Percentiles rank a stretch among this genome's conserved stretches.
phyloP scores from a whole-genome alignment of 2,329 filamentous ascomycete genomes.

The Cytospora chrysosperma region DNA sequence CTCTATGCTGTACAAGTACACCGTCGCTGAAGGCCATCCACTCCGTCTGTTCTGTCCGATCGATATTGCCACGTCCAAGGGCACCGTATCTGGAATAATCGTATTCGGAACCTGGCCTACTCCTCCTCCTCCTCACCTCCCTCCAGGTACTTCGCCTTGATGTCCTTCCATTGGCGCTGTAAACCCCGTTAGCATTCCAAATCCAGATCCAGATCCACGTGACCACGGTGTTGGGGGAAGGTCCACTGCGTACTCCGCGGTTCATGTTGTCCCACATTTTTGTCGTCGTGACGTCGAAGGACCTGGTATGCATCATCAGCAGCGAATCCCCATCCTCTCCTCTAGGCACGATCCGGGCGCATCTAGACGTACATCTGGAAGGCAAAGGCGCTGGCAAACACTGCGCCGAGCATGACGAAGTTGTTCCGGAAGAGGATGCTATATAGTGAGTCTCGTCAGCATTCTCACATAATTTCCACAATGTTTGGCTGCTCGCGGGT shows the following conservation, averaged over 20 bases:
- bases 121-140: conserved; percentile 65
- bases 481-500: not conserved
- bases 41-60: not conserved
- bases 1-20: conserved; percentile 24
- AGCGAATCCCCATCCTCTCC: not conserved
- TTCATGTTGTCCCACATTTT: conserved; percentile 89
- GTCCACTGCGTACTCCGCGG: conserved; percentile 52
- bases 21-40: not conserved
- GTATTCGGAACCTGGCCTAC: not conserved
- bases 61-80: not conserved
- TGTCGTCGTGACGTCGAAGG: conserved; percentile 79
- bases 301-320: conserved; percentile 50
- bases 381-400: conserved; percentile 85
- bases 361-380: conserved; percentile 77
- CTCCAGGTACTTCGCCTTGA: conserved; percentile 84
- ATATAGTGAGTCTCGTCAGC: conserved; percentile 27
- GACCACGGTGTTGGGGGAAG: conserved; percentile 50
- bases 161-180: conserved; percentile 99
- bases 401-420: conserved; percentile 78
- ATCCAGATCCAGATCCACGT: conserved; percentile 39
- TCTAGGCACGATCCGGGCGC: not conserved
- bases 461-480: conserved; percentile 1
- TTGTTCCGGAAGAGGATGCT: conserved; percentile 87
- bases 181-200: conserved; percentile 6
- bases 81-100: not conserved